Base-by-base conservation (phyloP, 768 basidiomycete genomes). In the Lactarius deliciosus region DNA sequence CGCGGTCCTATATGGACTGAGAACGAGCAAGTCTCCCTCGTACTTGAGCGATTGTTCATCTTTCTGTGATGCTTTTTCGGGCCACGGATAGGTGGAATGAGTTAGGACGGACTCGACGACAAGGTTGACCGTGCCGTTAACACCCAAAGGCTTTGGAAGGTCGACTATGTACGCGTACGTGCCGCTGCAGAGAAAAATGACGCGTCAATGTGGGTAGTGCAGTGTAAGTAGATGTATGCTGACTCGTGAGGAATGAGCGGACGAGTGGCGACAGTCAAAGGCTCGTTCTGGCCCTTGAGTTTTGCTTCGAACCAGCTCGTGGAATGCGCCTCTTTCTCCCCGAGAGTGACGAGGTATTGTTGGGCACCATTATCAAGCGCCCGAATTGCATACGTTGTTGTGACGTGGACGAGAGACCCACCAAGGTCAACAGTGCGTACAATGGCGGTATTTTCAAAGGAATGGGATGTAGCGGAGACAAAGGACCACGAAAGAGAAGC, bases 381-480 rank as follows among this genome's bases (percentile, higher is more conserved):
- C 74, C 86, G 91, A 75, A 94, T 85, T 22, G 90, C 87, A 77
- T 90, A 97, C 57, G 93, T 91, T 56, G 95, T 96, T 62, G 87
- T 91, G 81, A 95, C 86, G 79, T 90, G 88, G 64, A 94, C 90
- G 28, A 93, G 83, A 22, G 95, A 83, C 60, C 96, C 96, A 41
- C 90, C 94, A 28, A 97, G 90, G 72, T 97, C 96, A 66, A 94
- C 81, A 6, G 91, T 88, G 73, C 94, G 89, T 38, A 95, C 91
- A 68, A 98, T 83, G 69, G 90, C 92, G 25, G 90, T 92, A 72
- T 94, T 94, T 83, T 93, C 92, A 78, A 93, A 93, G 1, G 87
- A 82, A 72, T 80, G 79, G 68, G 66, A 54, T n/a, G 77, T 75
- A 5, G 80, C 80, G 38, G 79, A 76, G 38, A 77, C 74, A 30